Evolutionary conservation across 805 yeast genomes (phyloP).

Genomic region (Hanseniaspora hatyaiensis): DNA sequence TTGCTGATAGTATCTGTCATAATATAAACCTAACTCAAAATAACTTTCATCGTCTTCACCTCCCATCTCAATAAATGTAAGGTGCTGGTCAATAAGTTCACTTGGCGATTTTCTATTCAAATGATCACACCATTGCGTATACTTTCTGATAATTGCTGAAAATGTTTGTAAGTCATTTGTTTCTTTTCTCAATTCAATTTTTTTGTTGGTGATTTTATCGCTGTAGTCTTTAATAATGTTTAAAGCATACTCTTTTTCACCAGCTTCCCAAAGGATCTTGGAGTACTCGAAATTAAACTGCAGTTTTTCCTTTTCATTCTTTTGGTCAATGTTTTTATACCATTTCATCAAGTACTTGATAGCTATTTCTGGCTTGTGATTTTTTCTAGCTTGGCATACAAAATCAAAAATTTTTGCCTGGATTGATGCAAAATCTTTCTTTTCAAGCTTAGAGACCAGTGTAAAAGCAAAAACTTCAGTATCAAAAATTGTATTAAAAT

Average conservation of each 20-base stretch:
- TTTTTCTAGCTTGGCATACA: constrained; percentile 55
- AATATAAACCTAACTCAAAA: constrained; percentile 69
- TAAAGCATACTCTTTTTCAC: constrained; percentile 75
- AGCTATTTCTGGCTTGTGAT: constrained; percentile 60
- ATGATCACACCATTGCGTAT: constrained; percentile 77
- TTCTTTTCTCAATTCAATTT: constrained; percentile 18
- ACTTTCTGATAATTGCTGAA: constrained; percentile 47
- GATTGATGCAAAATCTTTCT: constrained; percentile 25
- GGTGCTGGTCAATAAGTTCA: constrained; percentile 60
- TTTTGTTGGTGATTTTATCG: constrained; percentile 20
- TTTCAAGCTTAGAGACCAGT: neutral
- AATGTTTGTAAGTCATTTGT: constrained; percentile 19
- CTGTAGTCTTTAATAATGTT: constrained; percentile 37
- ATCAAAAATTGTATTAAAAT: constrained; percentile 10
- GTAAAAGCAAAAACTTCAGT: constrained; percentile 3
- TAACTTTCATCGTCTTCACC: constrained; percentile 65
- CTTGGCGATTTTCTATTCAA: constrained; percentile 74
- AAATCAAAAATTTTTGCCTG: constrained; percentile 47
- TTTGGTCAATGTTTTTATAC: constrained; percentile 34
- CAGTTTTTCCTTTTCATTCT: constrained; percentile 26
- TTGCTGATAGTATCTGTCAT: constrained; percentile 41
- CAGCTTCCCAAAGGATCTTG: constrained; percentile 76
- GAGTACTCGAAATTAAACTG: constrained; percentile 63
- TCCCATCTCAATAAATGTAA: constrained; percentile 43
- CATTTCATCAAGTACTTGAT: constrained; percentile 44